A percentile compares a stretch with the other conserved stretches of the same genome.
Evolutionary conservation across 176 grass and related monocot genomes (phyloP).

Genomic region (Rhynchospora pubera): DNA sequence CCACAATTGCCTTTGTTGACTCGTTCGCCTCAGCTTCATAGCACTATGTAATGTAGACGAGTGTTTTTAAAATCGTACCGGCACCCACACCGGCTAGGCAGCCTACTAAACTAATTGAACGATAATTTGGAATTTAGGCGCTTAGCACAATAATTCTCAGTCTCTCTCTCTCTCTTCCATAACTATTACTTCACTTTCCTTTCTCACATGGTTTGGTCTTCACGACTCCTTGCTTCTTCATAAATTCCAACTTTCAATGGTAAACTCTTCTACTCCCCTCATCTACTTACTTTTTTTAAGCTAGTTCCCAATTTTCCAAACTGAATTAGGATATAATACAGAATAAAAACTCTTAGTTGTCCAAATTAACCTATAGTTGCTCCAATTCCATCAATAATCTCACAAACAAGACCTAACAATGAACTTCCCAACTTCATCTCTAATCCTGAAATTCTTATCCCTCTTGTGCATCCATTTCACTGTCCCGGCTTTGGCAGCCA

Average conservation of each 20-base stretch:
- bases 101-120: background rate
- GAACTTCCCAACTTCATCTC: slow-evolving; percentile 6
- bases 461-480: slow-evolving; percentile 10
- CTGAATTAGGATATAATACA: background rate
- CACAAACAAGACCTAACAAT: background rate
- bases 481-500: background rate
- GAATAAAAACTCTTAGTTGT: background rate
- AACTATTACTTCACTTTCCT: background rate
- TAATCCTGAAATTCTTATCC: slow-evolving; percentile 8
- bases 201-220: background rate
- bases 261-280: background rate
- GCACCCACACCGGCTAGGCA: no score
- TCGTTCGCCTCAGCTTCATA: background rate
- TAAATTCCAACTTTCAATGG: background rate
- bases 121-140: background rate
- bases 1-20: background rate
- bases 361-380: background rate
- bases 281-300: background rate
- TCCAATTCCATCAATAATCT: no score
- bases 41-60: background rate
- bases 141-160: background rate
- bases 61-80: no score
- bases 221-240: background rate
- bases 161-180: background rate
- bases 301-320: background rate